Percentiles rank a stretch among this genome's conserved stretches.
phyloP scores from a whole-genome alignment of 2,329 filamentous ascomycete species.

The Epicoccum nigrum region DNA sequence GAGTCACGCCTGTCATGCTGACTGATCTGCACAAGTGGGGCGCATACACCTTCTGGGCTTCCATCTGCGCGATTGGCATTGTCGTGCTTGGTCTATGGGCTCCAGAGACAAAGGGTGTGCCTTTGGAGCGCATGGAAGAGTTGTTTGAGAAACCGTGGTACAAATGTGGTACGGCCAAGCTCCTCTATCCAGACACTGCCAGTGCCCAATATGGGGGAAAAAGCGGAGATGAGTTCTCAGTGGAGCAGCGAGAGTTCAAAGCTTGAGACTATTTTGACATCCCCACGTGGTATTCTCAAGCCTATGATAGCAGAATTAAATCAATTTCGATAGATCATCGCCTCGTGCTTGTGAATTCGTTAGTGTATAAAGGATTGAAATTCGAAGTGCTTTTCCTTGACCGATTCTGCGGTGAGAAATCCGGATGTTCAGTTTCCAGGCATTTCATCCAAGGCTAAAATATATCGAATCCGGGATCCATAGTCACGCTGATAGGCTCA shows the following conservation, averaged over 20 bases:
- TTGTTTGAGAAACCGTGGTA: not conserved
- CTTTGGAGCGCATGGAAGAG: not conserved
- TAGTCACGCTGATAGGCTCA: constrained; percentile 1
- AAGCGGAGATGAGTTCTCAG: not conserved
- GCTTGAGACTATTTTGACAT: too few species aligned
- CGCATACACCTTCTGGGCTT: constrained; percentile 1
- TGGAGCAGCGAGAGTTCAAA: not conserved
- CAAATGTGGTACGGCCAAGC: not conserved
- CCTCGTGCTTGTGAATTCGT: too few species aligned
- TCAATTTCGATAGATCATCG: too few species aligned
- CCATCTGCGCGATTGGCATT: not conserved
- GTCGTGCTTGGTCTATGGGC: not conserved
- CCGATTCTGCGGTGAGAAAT: too few species aligned
- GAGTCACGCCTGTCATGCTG: constrained; percentile 1
- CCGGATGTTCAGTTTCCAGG: too few species aligned
- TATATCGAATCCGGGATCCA: not conserved
- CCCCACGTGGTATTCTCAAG: too few species aligned
- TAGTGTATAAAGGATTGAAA: too few species aligned
- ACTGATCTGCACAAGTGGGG: not conserved
- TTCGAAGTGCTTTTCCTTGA: too few species aligned
- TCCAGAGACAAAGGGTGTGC: constrained; percentile 1
- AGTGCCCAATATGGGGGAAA: not conserved
- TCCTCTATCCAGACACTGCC: not conserved
- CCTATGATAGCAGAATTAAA: too few species aligned
- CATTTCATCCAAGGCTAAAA: too few species aligned